Conservation (phyloP, 2,329 filamentous ascomycete species). For the Pseudopithomyces maydicus region DNA sequence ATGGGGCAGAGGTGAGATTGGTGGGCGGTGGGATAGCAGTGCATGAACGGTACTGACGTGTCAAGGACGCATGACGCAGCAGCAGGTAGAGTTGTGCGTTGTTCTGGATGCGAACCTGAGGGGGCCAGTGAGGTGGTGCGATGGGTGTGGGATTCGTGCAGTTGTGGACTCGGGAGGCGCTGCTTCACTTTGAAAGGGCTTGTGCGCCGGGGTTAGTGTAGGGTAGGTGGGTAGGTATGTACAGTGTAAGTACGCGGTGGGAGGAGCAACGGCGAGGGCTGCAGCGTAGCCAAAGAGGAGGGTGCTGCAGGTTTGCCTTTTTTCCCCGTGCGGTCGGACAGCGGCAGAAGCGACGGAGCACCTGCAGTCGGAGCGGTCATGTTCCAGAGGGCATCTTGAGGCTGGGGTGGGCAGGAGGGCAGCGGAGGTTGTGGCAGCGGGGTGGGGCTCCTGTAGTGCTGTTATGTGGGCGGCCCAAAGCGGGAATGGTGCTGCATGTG, state of each 20-base stretch:
- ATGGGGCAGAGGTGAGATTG: background rate
- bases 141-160: constrained; percentile 7
- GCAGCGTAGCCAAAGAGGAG: background rate
- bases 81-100: constrained; percentile 11
- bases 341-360: background rate
- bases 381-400: background rate
- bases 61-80: constrained; percentile 22
- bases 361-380: background rate
- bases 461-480: constrained; percentile 21
- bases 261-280: no score
- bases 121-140: constrained; percentile 30
- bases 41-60: constrained; percentile 45
- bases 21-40: background rate
- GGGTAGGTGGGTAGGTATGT: constrained; percentile 1
- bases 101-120: constrained; percentile 24
- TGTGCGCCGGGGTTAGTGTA: constrained; percentile 1
- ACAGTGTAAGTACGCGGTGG: no score
- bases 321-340: no score
- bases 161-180: background rate
- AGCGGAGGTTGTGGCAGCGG: constrained; percentile 15
- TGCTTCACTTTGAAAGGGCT: constrained; percentile 29
- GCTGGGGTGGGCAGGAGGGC: constrained; percentile 12
- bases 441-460: constrained; percentile 12
- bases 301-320: background rate
- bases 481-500: constrained; percentile 15